Percentiles rank a stretch among this genome's conserved stretches.
These are phyloP conservation scores for Rhizopus arrhizus DNA, from an alignment of 371 early-diverging fungal genomes.

Conservation along the genomic window DNA sequence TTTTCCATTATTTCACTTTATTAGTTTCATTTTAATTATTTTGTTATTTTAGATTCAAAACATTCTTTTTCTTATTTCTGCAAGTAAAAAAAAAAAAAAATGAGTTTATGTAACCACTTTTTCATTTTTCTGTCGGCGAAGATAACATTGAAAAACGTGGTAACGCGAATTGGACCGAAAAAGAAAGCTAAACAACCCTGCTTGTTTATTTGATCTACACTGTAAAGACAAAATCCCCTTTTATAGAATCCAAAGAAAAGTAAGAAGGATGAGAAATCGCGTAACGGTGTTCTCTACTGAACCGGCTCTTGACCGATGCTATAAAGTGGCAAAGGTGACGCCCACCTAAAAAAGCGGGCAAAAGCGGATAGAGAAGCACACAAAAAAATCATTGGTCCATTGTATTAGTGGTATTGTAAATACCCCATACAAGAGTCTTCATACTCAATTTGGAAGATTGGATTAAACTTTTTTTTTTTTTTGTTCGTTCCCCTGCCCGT, in stretches of 20 bases:
- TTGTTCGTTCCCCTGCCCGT: constrained; percentile 8
- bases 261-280: no score
- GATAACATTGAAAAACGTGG: not conserved
- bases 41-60: no score
- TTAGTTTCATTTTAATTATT: no score
- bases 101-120: not conserved
- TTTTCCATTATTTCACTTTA: no score
- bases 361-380: constrained; percentile 1
- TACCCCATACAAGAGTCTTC: constrained; percentile 1
- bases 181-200: not conserved
- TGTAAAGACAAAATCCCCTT: no score
- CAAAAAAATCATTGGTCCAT: constrained; percentile 2
- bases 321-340: not conserved
- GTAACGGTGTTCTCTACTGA: no score
- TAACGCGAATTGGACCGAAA: constrained; percentile 1
- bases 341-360: not conserved
- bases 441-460: constrained; percentile 7
- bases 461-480: not conserved
- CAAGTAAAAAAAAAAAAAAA: no score
- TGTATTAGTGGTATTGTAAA: constrained; percentile 8
- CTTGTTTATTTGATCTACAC: constrained; percentile 2
- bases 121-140: not conserved
- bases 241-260: no score
- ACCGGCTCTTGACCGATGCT: no score
- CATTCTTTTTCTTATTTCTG: no score